Evolutionary conservation across 805 yeast species (phyloP), one percentile per base, ranked within the genome.

Genomic region (Spathaspora girioi): DNA sequence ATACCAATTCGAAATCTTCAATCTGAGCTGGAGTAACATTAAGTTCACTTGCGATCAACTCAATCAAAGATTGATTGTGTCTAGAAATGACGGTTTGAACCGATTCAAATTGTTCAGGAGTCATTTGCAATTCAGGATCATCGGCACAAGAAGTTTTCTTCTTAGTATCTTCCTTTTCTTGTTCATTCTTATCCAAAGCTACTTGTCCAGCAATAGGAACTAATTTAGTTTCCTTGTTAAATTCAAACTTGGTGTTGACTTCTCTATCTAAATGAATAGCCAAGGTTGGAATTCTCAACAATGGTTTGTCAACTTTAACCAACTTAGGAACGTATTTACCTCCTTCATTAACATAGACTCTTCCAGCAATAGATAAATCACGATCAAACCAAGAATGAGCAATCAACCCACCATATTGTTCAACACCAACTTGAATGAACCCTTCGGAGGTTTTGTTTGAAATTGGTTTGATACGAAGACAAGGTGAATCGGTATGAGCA

Each of bases 331-430:
- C 79, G 51, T 70, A 77, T 50, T 77, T 73, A 8, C 81, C 86
- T 3, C 66, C 69, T n/a, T 62, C 64, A 41, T 71, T 76, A 15
- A 89, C 86, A 64, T 85, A 85, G 1, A 93, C 96, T 58, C 98
- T 78, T 14, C 99, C 99, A 8, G 97, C 98, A 53, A 91, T 73
- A 38, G 93, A 79, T 59, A 94, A 77, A 66, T 93, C 97, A 53
- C 97, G 82, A 67, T 93, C 99, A 63, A 94, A 93, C 97, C 98
- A 93, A 5, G 97, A 82, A 65, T 89, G 97, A 83, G 97, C 94
- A 50, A 92, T 84, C 47, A 97, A 94, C 35, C 98, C 98, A 51
- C 99, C 98, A 63, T 93, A 93, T 47, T 86, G 81, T 68, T 94
- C 98, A 9, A 94, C 96, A 38, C 97, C 98, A 17, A 94, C 83